Evolutionary conservation across 108 stramenopile species (phyloP).

Genomic region (Skeletonema tropicum): DNA sequence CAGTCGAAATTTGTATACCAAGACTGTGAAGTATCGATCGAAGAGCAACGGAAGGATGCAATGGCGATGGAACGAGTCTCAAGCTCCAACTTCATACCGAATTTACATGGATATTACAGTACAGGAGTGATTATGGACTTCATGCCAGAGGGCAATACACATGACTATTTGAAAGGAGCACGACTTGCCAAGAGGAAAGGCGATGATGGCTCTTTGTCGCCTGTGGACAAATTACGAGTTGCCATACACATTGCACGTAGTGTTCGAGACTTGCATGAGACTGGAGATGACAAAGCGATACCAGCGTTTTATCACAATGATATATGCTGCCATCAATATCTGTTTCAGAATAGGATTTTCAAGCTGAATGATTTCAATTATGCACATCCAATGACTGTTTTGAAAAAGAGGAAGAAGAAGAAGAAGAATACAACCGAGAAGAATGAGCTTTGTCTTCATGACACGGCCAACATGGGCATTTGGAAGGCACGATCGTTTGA

Average conservation of each 20-base stretch:
- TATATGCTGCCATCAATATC: constrained; percentile 59
- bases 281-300: constrained; percentile 42
- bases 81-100: constrained; percentile 36
- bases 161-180: constrained; percentile 45
- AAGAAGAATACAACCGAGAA: constrained; percentile 9
- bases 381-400: constrained; percentile 33
- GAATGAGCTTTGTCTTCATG: constrained; percentile 26
- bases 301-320: constrained; percentile 59
- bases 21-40: constrained; percentile 31
- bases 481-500: constrained; percentile 50
- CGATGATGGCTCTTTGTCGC: constrained; percentile 11
- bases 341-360: constrained; percentile 35
- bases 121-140: constrained; percentile 49
- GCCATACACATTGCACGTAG: constrained; percentile 51
- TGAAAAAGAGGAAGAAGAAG: constrained; percentile 20
- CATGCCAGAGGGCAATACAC: constrained; percentile 54
- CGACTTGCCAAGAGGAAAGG: constrained; percentile 17
- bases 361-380: constrained; percentile 40
- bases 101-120: constrained; percentile 45
- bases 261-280: constrained; percentile 58
- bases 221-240: constrained; percentile 16
- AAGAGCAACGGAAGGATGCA: constrained; percentile 48
- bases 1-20: constrained; percentile 43
- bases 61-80: constrained; percentile 34
- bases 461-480: constrained; percentile 22